These are phyloP conservation scores for Crucihimalaya himalaica DNA, from an alignment of 345 rosid genomes.

Conservation along the genomic window DNA sequence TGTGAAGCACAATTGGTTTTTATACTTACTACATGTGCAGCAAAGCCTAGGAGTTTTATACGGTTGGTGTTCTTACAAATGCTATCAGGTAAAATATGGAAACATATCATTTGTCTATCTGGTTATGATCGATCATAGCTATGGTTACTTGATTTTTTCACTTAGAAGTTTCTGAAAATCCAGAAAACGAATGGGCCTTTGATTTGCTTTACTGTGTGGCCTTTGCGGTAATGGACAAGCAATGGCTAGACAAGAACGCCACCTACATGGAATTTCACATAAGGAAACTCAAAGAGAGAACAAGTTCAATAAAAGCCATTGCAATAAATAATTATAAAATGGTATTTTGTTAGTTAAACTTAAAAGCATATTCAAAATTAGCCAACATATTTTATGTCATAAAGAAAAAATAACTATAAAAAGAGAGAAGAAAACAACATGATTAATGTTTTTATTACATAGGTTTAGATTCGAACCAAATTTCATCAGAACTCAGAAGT, in stretches of 20 bases:
- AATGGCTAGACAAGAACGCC: conserved; percentile 88
- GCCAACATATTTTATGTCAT: background rate
- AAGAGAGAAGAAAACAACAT: background rate
- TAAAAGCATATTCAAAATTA: background rate
- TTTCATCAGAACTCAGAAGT: conserved; percentile 7
- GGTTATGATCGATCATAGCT: background rate
- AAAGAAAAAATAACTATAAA: background rate
- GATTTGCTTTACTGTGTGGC: conserved; percentile 93
- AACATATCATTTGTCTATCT: background rate
- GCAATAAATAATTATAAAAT: background rate
- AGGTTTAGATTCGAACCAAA: background rate
- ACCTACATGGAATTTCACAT: conserved; percentile 81
- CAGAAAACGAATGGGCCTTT: conserved; percentile 94
- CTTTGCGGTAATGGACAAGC: conserved; percentile 86
- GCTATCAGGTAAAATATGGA: conserved; percentile 63
- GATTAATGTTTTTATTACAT: background rate
- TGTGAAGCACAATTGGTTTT: background rate
- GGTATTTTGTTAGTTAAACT: background rate
- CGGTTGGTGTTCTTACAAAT: conserved; percentile 78
- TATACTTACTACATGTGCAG: conserved; percentile 43
- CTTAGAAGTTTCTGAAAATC: background rate
- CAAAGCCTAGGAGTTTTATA: conserved; percentile 75
- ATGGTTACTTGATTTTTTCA: background rate
- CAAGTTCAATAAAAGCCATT: conserved; percentile 2
- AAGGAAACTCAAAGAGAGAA: background rate